Percentiles rank a stretch among this genome's conserved stretches.
Evolutionary conservation across 2,329 filamentous ascomycete genomes (phyloP).

Genomic region (Pseudopyricularia cyperi): DNA sequence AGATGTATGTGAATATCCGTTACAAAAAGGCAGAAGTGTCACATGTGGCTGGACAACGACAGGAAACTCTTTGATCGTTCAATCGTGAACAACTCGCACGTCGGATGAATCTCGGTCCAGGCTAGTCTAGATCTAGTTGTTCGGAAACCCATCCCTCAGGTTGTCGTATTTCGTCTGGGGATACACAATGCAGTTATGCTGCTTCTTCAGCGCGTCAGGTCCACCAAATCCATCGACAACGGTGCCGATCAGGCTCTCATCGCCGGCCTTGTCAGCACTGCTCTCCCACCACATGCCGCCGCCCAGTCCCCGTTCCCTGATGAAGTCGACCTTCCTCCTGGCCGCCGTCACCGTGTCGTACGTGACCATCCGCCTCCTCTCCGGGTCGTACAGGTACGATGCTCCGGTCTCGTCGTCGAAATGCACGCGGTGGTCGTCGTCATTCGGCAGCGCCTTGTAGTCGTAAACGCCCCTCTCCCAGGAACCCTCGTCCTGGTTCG

Average conservation of each 20-base stretch:
- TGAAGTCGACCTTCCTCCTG: conserved; percentile 56
- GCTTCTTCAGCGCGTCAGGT: conserved; percentile 30
- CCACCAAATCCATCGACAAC: conserved; percentile 50
- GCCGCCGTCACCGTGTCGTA: conserved; percentile 66
- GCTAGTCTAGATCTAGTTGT: background rate
- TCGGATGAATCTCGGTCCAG: background rate
- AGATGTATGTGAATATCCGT: background rate
- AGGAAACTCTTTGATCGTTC: too few relatives aligned
- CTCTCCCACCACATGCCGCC: conserved; percentile 99
- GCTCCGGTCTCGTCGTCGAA: conserved; percentile 53
- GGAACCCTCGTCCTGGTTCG: conserved; percentile 57
- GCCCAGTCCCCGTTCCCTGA: conserved; percentile 54
- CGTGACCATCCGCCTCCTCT: conserved; percentile 53
- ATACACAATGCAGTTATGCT: conserved; percentile 47
- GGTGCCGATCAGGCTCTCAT: conserved; percentile 54
- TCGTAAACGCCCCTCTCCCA: conserved; percentile 84
- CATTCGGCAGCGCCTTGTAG: conserved; percentile 76
- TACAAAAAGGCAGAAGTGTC: too few relatives aligned
- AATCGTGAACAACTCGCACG: too few relatives aligned
- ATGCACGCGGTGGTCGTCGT: too few relatives aligned
- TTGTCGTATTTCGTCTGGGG: conserved; percentile 61
- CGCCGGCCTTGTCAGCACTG: conserved; percentile 57
- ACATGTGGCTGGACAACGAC: too few relatives aligned
- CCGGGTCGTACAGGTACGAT: conserved; percentile 63
- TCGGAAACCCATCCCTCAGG: conserved; percentile 42